phyloP scores from a whole-genome alignment of 2,329 filamentous ascomycete species.

The Aspergillus udagawae region DNA sequence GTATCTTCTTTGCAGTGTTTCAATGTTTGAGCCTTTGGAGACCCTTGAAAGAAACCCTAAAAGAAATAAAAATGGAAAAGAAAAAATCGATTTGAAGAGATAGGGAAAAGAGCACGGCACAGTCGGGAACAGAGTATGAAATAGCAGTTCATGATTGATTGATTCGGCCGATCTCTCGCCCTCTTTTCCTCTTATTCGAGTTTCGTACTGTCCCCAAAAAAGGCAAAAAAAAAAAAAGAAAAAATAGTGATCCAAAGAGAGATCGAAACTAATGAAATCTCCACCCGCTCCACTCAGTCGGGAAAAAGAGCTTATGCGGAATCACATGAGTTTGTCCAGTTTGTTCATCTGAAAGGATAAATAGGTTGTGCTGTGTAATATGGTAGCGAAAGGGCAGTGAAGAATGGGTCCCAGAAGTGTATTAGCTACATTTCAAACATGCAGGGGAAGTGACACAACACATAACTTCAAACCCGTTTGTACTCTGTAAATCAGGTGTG shows the following conservation, averaged over 20 bases:
- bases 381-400: background rate
- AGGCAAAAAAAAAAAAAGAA: slow-evolving; percentile 3
- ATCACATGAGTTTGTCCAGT: slow-evolving; percentile 10
- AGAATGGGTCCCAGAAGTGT: background rate
- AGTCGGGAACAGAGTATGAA: background rate
- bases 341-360: background rate
- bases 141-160: background rate
- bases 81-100: background rate
- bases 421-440: background rate
- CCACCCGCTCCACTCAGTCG: slow-evolving; percentile 30
- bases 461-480: background rate
- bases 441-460: background rate
- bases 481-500: no score
- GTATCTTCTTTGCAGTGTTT: background rate
- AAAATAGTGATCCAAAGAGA: slow-evolving; percentile 12
- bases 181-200: slow-evolving; percentile 11
- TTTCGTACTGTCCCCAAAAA: slow-evolving; percentile 17
- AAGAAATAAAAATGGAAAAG: background rate
- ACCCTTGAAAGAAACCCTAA: background rate
- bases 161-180: slow-evolving; percentile 11
- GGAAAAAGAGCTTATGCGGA: slow-evolving; percentile 29
- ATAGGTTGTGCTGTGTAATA: background rate
- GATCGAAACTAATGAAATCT: slow-evolving; percentile 31
- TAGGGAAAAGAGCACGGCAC: background rate
- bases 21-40: background rate